Base-by-base conservation (phyloP, 768 basidiomycete genomes). In the Mycena haematopus region DNA sequence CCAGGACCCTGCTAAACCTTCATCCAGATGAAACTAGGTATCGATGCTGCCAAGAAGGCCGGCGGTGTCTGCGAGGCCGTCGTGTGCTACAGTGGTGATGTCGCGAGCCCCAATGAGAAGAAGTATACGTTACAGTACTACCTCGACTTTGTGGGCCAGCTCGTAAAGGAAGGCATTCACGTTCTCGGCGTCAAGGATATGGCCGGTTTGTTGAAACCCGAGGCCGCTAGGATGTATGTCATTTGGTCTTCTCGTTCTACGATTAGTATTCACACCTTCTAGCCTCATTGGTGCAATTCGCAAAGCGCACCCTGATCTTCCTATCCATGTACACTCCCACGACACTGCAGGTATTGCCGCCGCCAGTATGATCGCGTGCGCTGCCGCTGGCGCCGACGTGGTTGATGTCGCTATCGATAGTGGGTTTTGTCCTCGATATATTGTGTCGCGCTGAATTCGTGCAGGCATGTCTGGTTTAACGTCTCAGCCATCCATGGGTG, bases 61-160 rank as follows among this genome's bases (percentile, higher is more conserved):
- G 97, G 97, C 60, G 97, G 97, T 82, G 97, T 99, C 52, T 90
- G 91, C 63, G 97, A 99, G 76, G 97, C 93, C 45, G 94, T 93
- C 61, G 93, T 96, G 68, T 99, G 97, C 81, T 99, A 99, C 84
- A 96, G 93, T 68, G 97, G 97, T 63, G 97, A 99, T 74, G 91
- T 97, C 51, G 96, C 95, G 40, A 93, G 86, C 79, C 89, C 93
- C 56, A 95, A 91, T 77, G 94, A 96, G 79, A 94, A 84, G 64
- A 99, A 99, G 79, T 99, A 99, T 80, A 99, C 96, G 17, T 82
- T 99, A 45, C 81, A 96, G 74, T 99, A 99, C 80, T 99, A 99
- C 78, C 86, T 99, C 63, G 89, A 97, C 80, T 95, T 99, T 75
- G 86, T 97, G 63, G 89, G 95, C 67, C 83, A 98, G 77, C 89